A percentile compares a stretch with the other conserved stretches of the same genome.
phyloP scores from a whole-genome alignment of 345 rosid species.

The Rhodomyrtus tomentosa region DNA sequence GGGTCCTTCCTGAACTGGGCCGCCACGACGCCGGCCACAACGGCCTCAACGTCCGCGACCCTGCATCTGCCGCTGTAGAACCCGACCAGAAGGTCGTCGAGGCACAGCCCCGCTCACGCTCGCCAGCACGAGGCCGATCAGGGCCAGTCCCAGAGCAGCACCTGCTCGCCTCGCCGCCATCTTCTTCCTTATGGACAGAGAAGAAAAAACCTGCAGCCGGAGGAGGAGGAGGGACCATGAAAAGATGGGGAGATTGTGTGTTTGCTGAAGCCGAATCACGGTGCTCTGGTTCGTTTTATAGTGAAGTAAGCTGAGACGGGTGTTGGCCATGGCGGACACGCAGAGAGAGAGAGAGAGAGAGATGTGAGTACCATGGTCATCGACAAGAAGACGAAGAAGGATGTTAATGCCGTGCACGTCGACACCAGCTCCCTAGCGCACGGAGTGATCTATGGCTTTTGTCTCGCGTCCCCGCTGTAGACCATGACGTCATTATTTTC shows the following conservation, averaged over 20 bases:
- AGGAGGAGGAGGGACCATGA: neutral
- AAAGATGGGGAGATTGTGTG: neutral
- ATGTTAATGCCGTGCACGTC: neutral
- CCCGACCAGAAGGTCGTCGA: conserved; percentile 14
- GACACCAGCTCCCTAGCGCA: neutral
- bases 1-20: neutral
- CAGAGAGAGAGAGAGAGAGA: neutral
- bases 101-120: conserved; percentile 19
- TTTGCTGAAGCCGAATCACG: neutral
- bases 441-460: neutral
- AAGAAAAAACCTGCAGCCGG: neutral
- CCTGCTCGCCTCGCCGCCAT: neutral
- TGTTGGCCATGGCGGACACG: neutral
- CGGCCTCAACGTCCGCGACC: conserved; percentile 12
- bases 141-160: conserved; percentile 9
- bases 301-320: neutral
- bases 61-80: conserved; percentile 23
- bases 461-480: neutral
- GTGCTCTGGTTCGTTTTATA: neutral
- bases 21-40: conserved; percentile 11
- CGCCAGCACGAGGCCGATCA: conserved; percentile 4
- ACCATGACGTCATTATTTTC: neutral
- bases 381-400: neutral
- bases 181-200: neutral
- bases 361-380: neutral